phyloP scores from a whole-genome alignment of 805 yeast species.

The Kluyveromyces wickerhamii region DNA sequence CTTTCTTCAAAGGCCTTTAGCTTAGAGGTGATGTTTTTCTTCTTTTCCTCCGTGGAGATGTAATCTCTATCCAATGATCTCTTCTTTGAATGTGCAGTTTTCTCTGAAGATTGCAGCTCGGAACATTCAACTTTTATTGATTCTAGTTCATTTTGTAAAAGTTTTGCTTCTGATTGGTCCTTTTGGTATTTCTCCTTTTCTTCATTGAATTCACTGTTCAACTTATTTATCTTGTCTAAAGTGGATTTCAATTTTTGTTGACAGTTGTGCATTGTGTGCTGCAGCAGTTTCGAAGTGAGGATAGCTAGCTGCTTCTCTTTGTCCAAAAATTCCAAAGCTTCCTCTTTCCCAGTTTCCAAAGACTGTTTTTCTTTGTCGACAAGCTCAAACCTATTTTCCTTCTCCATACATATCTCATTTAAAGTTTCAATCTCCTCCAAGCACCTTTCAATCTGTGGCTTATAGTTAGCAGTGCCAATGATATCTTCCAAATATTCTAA shows the following conservation, averaged over 20 bases:
- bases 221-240: conserved; percentile 31
- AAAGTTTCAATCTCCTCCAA: conserved; percentile 56
- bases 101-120: conserved; percentile 16
- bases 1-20: conserved; percentile 51
- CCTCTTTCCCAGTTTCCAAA: conserved; percentile 56
- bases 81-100: conserved; percentile 20
- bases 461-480: conserved; percentile 87
- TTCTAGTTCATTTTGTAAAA: conserved; percentile 18
- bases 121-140: conserved; percentile 27
- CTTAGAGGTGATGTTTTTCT: conserved; percentile 55
- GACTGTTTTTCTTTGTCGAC: conserved; percentile 67
- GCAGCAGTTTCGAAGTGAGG: conserved; percentile 49
- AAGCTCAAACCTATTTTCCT: conserved; percentile 67
- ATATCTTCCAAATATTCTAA: conserved; percentile 93
- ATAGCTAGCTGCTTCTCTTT: conserved; percentile 54
- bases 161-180: conserved; percentile 30
- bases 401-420: conserved; percentile 74
- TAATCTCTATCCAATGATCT: conserved; percentile 42
- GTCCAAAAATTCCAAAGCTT: conserved; percentile 57
- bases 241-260: conserved; percentile 35
- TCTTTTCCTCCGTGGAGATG: conserved; percentile 69
- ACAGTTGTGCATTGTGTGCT: conserved; percentile 39
- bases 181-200: conserved; percentile 39
- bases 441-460: conserved; percentile 62
- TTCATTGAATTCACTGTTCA: conserved; percentile 34